Evolutionary conservation across 2,329 filamentous ascomycete species (phyloP).

Genomic region (Dissoconium aciculare): DNA sequence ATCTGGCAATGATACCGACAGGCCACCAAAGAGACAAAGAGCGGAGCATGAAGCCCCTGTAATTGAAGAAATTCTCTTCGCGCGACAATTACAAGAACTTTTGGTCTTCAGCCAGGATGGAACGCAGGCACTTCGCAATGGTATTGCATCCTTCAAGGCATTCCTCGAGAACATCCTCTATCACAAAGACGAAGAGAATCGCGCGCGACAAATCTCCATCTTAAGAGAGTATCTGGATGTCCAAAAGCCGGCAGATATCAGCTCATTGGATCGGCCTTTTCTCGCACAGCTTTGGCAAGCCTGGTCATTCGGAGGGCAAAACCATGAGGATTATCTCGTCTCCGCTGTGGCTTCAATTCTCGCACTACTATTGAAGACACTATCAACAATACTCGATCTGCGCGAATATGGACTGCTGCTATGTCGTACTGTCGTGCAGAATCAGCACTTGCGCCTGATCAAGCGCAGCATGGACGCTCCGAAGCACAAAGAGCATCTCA

Average conservation of each 20-base stretch:
- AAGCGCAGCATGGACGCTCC: constrained; percentile 64
- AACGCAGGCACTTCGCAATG: constrained; percentile 50
- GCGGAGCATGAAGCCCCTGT: constrained; percentile 30
- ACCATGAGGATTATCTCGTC: constrained; percentile 65
- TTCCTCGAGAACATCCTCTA: constrained; percentile 52
- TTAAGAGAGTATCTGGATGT: constrained; percentile 54
- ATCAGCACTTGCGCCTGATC: constrained; percentile 65
- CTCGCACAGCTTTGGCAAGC: constrained; percentile 71
- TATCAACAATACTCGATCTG: constrained; percentile 60
- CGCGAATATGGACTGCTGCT: constrained; percentile 61
- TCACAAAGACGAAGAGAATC: constrained; percentile 36
- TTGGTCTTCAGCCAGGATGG: constrained; percentile 56
- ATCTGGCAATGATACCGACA: no score
- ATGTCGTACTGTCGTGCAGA: constrained; percentile 67
- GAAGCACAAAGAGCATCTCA: constrained; percentile 72
- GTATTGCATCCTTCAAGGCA: constrained; percentile 53
- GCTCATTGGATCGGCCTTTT: constrained; percentile 47
- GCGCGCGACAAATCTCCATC: constrained; percentile 40
- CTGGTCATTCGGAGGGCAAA: constrained; percentile 70
- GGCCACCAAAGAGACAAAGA: constrained; percentile 20
- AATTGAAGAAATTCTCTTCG: constrained; percentile 46
- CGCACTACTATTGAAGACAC: constrained; percentile 62
- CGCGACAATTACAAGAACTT: constrained; percentile 52
- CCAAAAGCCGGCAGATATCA: constrained; percentile 35
- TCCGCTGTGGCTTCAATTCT: constrained; percentile 69